These are phyloP conservation scores for Linanthus parryae DNA, from an alignment of 148 eudicot genomes.

Conservation along the genomic window DNA sequence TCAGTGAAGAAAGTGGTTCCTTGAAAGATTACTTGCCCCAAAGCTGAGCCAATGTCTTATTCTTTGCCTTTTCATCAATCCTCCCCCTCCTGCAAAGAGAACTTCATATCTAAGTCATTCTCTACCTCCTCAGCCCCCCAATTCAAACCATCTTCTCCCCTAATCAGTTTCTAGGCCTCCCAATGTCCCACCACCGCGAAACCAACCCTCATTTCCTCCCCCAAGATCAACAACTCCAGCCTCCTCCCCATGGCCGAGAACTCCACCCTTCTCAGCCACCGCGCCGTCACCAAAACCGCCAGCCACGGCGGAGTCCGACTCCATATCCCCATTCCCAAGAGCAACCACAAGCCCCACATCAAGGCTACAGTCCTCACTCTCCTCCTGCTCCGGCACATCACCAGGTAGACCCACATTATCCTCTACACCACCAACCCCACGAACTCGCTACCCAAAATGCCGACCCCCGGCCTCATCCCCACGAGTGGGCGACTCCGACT, in stretches of 20 bases:
- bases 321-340: constrained; percentile 7
- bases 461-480: constrained; percentile 5
- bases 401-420: constrained; percentile 6
- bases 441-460: background rate
- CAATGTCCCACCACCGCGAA: constrained; percentile 42
- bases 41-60: constrained; percentile 37
- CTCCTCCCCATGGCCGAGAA: too few species aligned
- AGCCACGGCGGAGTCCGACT: too few species aligned
- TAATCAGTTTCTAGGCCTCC: background rate
- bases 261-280: too few species aligned
- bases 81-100: constrained; percentile 15
- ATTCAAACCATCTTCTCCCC: background rate
- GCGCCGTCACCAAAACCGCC: too few species aligned
- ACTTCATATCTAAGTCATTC: constrained; percentile 16
- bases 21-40: constrained; percentile 62
- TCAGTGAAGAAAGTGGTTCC: background rate
- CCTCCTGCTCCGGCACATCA: background rate
- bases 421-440: background rate
- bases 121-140: background rate
- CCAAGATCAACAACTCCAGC: too few species aligned
- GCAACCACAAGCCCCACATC: constrained; percentile 2
- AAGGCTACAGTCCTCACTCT: background rate
- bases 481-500: background rate
- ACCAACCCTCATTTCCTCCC: constrained; percentile 60
- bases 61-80: constrained; percentile 50